Conservation (phyloP, 1,284 basidiomycete genomes). For the Moniliella sp. region DNA sequence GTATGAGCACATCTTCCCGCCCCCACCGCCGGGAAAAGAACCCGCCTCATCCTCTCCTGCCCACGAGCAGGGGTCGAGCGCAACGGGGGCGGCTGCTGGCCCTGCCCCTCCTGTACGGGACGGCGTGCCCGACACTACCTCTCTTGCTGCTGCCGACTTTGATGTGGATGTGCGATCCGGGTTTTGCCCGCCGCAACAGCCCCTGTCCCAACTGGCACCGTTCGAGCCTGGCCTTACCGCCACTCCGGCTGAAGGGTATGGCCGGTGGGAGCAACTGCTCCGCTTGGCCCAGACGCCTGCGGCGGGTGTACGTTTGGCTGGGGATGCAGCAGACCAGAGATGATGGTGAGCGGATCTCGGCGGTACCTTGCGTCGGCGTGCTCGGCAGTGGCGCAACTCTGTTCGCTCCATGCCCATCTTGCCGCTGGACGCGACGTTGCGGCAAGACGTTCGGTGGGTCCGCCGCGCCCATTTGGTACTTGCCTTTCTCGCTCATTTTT, state of each 20-base stretch:
- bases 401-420: conserved; percentile 15
- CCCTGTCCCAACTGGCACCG: conserved; percentile 44
- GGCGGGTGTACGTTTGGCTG: too few species aligned
- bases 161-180: conserved; percentile 77
- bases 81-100: too few species aligned
- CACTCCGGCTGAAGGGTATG: conserved; percentile 20
- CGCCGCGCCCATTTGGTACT: conserved; percentile 64
- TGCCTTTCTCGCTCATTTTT: conserved; percentile 65
- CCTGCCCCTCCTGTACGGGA: too few species aligned
- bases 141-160: conserved; percentile 75
- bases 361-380: conserved; percentile 41
- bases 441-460: conserved; percentile 15
- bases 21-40: too few species aligned
- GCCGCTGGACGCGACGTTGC: conserved; percentile 9
- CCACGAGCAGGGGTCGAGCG: too few species aligned
- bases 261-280: conserved; percentile 50
- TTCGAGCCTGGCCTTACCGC: conserved; percentile 39
- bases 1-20: too few species aligned
- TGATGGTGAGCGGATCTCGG: too few species aligned
- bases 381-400: conserved; percentile 40
- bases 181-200: conserved; percentile 66
- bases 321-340: too few species aligned
- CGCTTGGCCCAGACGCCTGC: too few species aligned
- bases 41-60: too few species aligned
- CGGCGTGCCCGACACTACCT: conserved; percentile 49